Evolutionary conservation across 2,329 filamentous ascomycete genomes (phyloP).

Genomic region (Teratosphaeria nubilosa): DNA sequence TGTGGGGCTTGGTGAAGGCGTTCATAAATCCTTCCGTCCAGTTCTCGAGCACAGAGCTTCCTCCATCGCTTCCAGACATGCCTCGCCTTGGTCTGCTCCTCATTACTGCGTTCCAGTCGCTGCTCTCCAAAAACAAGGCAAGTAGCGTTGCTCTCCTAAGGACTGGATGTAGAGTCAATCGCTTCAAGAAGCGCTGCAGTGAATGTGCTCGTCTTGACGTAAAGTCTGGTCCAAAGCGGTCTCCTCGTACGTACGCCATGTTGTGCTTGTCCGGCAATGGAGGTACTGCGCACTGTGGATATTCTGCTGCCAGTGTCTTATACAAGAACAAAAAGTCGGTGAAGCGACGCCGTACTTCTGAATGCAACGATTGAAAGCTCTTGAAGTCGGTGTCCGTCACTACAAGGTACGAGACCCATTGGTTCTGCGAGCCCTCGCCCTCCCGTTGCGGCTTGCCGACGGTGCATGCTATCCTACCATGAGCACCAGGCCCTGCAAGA

Average conservation of each 20-base stretch:
- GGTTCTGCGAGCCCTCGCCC: constrained; percentile 91
- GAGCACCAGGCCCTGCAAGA: constrained; percentile 51
- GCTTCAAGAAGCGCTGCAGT: constrained; percentile 79
- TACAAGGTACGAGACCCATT: constrained; percentile 91
- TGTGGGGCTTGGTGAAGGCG: constrained; percentile 92
- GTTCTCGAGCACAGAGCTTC: constrained; percentile 76
- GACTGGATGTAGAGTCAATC: constrained; percentile 78
- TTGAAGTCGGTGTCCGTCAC: constrained; percentile 90
- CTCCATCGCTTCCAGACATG: constrained; percentile 33
- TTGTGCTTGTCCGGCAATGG: constrained; percentile 97
- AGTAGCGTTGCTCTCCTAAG: constrained; percentile 74
- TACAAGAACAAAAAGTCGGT: constrained; percentile 97
- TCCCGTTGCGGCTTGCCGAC: constrained; percentile 84
- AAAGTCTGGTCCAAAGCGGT: constrained; percentile 90
- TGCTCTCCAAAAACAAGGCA: constrained; percentile 81
- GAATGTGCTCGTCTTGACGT: constrained; percentile 81
- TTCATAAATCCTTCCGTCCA: constrained; percentile 96
- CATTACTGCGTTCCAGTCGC: constrained; percentile 97
- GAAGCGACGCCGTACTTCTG: constrained; percentile 77
- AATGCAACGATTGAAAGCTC: constrained; percentile 74
- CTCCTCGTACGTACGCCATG: constrained; percentile 95
- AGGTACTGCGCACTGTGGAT: constrained; percentile 82
- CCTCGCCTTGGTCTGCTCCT: constrained; percentile 60
- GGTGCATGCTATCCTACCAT: constrained; percentile 71
- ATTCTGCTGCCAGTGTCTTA: constrained; percentile 79